A percentile compares a stretch with the other conserved stretches of the same genome.
These are phyloP conservation scores for Globisporangium perplexum DNA, from an alignment of 352 stramenopile species.

Conservation along the genomic window DNA sequence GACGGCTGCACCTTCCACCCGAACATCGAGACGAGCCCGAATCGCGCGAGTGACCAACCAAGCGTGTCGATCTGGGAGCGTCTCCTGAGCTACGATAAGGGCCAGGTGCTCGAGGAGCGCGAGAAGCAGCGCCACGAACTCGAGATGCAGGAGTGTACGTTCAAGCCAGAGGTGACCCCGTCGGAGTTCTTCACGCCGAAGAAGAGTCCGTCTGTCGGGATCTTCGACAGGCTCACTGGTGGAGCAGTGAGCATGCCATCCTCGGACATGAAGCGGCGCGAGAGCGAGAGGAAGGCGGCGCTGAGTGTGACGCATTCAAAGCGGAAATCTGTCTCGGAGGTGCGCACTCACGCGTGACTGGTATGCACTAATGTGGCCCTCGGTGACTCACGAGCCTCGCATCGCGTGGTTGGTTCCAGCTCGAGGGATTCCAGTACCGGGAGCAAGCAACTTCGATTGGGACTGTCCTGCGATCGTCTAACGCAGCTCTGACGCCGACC, in stretches of 20 bases:
- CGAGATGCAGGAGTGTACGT: slow-evolving; percentile 75
- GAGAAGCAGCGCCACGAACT: slow-evolving; percentile 65
- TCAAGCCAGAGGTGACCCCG: slow-evolving; percentile 73
- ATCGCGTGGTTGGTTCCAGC: slow-evolving; percentile 3
- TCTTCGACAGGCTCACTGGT: slow-evolving; percentile 38
- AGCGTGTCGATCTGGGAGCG: slow-evolving; percentile 66
- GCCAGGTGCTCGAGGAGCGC: slow-evolving; percentile 70
- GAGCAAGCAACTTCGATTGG: slow-evolving; percentile 25
- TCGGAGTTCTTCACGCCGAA: slow-evolving; percentile 37
- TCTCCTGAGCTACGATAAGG: slow-evolving; percentile 71
- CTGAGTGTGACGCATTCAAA: slow-evolving; percentile 9
- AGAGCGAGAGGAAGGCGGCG: slow-evolving; percentile 18
- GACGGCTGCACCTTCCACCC: slow-evolving; percentile 75
- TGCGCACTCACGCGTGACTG: slow-evolving; percentile 8
- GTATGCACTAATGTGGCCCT: background rate
- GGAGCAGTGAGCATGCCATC: slow-evolving; percentile 21
- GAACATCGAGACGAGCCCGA: slow-evolving; percentile 40
- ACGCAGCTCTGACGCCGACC: slow-evolving; percentile 15
- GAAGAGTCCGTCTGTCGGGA: slow-evolving; percentile 24
- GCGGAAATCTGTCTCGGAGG: slow-evolving; percentile 26
- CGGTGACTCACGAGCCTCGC: background rate
- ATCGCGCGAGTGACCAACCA: slow-evolving; percentile 24
- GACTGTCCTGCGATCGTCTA: slow-evolving; percentile 42
- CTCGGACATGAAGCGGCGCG: slow-evolving; percentile 22
- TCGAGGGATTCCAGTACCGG: slow-evolving; percentile 12